phyloP scores from a whole-genome alignment of 768 basidiomycete genomes.

The Filobasidium wieringae region DNA sequence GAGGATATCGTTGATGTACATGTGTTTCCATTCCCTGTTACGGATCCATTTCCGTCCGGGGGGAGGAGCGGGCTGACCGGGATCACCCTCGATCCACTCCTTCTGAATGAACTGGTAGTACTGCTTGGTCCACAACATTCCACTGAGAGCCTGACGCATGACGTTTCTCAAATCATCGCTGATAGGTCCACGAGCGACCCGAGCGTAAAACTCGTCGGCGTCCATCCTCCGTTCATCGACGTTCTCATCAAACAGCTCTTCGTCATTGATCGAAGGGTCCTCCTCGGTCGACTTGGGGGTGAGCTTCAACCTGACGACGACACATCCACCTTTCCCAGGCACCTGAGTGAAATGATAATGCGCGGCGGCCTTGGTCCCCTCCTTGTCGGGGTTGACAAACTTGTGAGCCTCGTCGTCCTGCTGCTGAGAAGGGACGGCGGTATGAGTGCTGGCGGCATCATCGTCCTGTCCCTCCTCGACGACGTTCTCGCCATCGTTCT shows the following conservation, averaged over 20 bases:
- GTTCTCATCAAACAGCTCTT: slow-evolving; percentile 72
- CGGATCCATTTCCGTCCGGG: slow-evolving; percentile 71
- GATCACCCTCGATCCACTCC: slow-evolving; percentile 92
- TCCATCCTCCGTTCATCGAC: slow-evolving; percentile 85
- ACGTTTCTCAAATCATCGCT: slow-evolving; percentile 89
- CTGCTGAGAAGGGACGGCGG: slow-evolving; percentile 28
- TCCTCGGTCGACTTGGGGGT: slow-evolving; percentile 64
- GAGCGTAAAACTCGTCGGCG: slow-evolving; percentile 88
- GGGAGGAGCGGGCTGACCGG: slow-evolving; percentile 87
- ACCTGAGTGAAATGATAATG: slow-evolving; percentile 81
- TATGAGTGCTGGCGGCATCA: slow-evolving; percentile 39
- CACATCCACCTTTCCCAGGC: slow-evolving; percentile 83
- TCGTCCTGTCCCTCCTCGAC: slow-evolving; percentile 10
- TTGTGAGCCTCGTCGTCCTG: slow-evolving; percentile 24
- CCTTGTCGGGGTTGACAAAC: slow-evolving; percentile 75
- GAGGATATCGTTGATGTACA: slow-evolving; percentile 87
- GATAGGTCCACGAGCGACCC: slow-evolving; percentile 67
- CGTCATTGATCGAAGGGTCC: slow-evolving; percentile 72
- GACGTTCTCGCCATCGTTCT: slow-evolving; percentile 4
- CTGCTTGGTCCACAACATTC: slow-evolving; percentile 99
- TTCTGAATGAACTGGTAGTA: slow-evolving; percentile 92
- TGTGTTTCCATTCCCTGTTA: slow-evolving; percentile 91
- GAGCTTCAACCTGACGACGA: slow-evolving; percentile 84
- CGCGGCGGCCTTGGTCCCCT: slow-evolving; percentile 83
- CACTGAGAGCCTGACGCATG: slow-evolving; percentile 87